phyloP scores from a whole-genome alignment of 768 basidiomycete genomes.

The Panaeolus papilionaceus region DNA sequence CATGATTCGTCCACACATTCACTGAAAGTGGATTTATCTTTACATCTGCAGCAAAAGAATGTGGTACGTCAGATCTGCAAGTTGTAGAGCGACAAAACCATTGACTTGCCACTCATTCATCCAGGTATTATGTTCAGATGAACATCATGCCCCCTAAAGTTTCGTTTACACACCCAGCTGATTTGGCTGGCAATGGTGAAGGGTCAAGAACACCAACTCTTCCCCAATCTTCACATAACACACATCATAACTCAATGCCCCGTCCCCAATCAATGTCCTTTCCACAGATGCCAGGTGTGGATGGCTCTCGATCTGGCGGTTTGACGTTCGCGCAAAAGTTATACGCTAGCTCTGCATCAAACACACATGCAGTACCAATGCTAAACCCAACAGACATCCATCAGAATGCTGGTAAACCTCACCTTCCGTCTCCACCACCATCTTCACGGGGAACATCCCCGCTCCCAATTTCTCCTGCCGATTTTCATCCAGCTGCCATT shows the following conservation, averaged over 20 bases:
- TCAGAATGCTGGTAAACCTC: slow-evolving; percentile 18
- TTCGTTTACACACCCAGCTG: slow-evolving; percentile 40
- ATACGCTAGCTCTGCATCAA: slow-evolving; percentile 46
- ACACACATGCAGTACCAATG: slow-evolving; percentile 27
- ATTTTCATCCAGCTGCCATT: slow-evolving; percentile 14
- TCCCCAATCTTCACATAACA: not conserved
- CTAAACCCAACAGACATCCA: slow-evolving; percentile 24
- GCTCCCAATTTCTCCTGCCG: slow-evolving; percentile 17
- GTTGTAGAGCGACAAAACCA: not conserved
- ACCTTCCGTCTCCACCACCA: slow-evolving; percentile 10
- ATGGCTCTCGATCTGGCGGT: slow-evolving; percentile 23
- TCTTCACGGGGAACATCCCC: slow-evolving; percentile 24
- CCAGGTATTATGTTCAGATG: slow-evolving; percentile 43
- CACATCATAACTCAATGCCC: not conserved
- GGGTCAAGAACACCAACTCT: slow-evolving; percentile 4
- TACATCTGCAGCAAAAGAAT: slow-evolving; percentile 24
- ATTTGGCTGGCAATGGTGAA: slow-evolving; percentile 19
- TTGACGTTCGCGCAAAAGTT: slow-evolving; percentile 47
- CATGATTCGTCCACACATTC: not conserved
- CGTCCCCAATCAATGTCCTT: slow-evolving; percentile 7
- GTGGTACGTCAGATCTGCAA: slow-evolving; percentile 26
- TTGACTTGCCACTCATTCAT: not conserved
- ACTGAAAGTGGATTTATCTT: not conserved
- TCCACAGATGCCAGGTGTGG: not conserved
- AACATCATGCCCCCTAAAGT: slow-evolving; percentile 38